phyloP scores from a whole-genome alignment of 2,329 filamentous ascomycete species.

The Fusarium sp. region DNA sequence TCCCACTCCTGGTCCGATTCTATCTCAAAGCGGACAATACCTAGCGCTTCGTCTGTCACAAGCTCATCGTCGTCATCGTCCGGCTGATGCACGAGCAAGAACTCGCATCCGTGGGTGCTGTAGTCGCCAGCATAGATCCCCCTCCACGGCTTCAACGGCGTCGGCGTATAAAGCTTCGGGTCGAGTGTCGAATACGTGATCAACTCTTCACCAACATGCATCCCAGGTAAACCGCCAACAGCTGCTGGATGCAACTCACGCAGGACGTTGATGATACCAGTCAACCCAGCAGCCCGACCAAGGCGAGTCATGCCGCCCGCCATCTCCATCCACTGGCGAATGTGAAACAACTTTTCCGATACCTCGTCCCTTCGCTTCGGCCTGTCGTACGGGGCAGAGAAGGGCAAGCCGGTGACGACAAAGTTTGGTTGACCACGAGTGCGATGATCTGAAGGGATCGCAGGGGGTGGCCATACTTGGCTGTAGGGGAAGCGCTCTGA shows the following conservation, averaged over 20 bases:
- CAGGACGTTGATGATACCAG: constrained; percentile 32
- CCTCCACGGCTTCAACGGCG: constrained; percentile 81
- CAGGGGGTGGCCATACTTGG: constrained; percentile 80
- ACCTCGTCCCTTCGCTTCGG: constrained; percentile 69
- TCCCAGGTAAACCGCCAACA: constrained; percentile 46
- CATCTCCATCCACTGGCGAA: constrained; percentile 83
- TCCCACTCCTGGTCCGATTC: constrained; percentile 63
- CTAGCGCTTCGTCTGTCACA: constrained; percentile 53
- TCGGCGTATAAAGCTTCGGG: constrained; percentile 82
- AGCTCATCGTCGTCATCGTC: constrained; percentile 59
- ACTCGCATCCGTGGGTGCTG: constrained; percentile 88
- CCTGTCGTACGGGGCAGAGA: constrained; percentile 43
- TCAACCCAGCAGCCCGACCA: constrained; percentile 42
- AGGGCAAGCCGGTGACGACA: constrained; percentile 38
- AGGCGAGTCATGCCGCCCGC: constrained; percentile 48
- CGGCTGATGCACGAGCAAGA: constrained; percentile 83
- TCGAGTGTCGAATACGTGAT: constrained; percentile 79
- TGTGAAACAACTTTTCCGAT: constrained; percentile 77
- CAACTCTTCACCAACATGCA: constrained; percentile 66
- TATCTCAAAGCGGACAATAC: constrained; percentile 51
- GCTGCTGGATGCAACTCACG: constrained; percentile 27
- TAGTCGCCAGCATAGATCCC: constrained; percentile 97
- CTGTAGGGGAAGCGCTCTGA: constrained; percentile 56
- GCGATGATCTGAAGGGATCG: constrained; percentile 73
- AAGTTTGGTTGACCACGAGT: constrained; percentile 51